Conservation (phyloP, 495 filamentous ascomycete species). For the Penicillium lagena region DNA sequence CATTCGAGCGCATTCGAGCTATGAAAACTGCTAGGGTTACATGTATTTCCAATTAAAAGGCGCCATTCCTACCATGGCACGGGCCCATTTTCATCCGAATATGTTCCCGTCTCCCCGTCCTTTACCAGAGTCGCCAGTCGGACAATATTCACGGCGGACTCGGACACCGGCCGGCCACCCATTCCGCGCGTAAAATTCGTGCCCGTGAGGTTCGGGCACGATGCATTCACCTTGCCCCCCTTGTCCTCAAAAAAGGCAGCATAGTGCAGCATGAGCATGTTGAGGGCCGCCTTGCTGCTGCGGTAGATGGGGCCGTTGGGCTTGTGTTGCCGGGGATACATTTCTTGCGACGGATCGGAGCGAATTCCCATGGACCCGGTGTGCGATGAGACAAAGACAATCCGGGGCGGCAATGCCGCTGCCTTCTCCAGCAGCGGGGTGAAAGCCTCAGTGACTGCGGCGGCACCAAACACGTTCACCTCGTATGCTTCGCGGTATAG, state of each 20-base stretch:
- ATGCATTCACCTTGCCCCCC: constrained; percentile 21
- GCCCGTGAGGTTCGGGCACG: constrained; percentile 17
- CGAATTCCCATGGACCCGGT: constrained; percentile 24
- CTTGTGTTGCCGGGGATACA: constrained; percentile 5
- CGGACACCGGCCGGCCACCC: constrained; percentile 8
- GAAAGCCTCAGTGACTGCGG: constrained; percentile 34
- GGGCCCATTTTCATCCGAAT: constrained; percentile 15
- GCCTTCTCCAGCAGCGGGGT: constrained; percentile 38
- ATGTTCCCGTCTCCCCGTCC: constrained; percentile 17
- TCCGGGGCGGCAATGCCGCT: constrained; percentile 17
- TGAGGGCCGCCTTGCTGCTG: constrained; percentile 32
- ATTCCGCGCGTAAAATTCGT: constrained; percentile 13
- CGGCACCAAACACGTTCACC: constrained; percentile 34
- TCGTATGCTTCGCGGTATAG: constrained; percentile 27
- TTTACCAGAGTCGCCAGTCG: constrained; percentile 14
- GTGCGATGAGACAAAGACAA: constrained; percentile 34
- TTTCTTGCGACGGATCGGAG: constrained; percentile 1
- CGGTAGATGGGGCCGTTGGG: constrained; percentile 16
- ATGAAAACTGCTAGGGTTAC: too few species aligned
- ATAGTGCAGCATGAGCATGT: constrained; percentile 29
- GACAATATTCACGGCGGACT: constrained; percentile 19
- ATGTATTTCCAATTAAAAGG: too few species aligned
- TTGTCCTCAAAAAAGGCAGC: constrained; percentile 11
- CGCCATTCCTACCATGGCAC: constrained; percentile 13
- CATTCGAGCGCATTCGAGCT: too few species aligned